Evolutionary conservation across 257 asterid species (phyloP), one percentile per base, ranked within the genome.

Genomic region (Linderniella brevidens): DNA sequence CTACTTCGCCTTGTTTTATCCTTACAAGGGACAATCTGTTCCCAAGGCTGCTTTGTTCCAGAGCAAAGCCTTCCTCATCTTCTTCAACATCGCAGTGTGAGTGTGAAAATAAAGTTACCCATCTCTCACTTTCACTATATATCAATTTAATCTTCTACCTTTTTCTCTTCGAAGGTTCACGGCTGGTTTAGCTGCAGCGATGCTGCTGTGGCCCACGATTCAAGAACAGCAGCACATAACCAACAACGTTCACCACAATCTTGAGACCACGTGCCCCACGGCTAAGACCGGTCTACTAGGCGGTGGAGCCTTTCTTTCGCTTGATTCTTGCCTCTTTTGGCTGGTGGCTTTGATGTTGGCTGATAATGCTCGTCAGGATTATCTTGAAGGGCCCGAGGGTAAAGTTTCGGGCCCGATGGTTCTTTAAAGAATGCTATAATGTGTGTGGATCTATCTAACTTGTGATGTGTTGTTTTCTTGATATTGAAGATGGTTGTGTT

Each of bases 231-330:
- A 52, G 4, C 64, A 53, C 52, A 64, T 13, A 15, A 15, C 49
- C 7, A 19, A 15, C 9, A 64, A 64, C 42, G 50, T 64, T 3
- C 69, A 64, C 54, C 16, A 9, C 4, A 38, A 54, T 37, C 64
- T 49, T 8, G 42, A 10, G 0, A 47, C 11, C 16, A 53, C 41
- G 3, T 64, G 65, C 50, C 54, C 60, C n/a, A 64, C 64, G 1
- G 69, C 69, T 5, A 58, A 53, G 45, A 58, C 64, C 2, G 65
- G 65, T 38, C 49, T 64, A n/a, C 35, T 64, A 2, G 69, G 69
- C 4, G 69, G 69, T 11, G 69, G 64, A 4, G 69, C 64, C 0
- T 64, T 64, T 38, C 49, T 48, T 0, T 64, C 69, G 16, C 69
- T 64, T 19, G 58, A 64, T 11, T 37, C 69, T 5, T 41, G 61